These are phyloP conservation scores for Plasmodium cynomolgi DNA, from an alignment of 169 alveolate species.

Conservation along the genomic window DNA sequence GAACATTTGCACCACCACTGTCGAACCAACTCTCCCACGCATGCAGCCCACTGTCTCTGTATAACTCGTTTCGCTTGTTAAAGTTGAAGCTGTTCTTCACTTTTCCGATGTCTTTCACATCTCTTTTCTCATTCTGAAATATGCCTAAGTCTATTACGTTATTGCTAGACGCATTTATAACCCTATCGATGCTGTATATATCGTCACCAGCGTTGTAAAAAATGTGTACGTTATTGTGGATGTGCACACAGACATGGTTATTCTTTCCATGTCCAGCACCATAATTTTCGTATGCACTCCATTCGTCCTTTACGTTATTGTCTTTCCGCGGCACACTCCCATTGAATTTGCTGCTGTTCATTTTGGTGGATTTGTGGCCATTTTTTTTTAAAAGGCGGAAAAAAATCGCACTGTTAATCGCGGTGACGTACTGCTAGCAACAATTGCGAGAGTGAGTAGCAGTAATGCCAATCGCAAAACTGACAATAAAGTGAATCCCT, in stretches of 20 bases:
- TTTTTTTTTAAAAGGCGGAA: conserved; percentile 12
- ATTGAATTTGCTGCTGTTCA: conserved; percentile 38
- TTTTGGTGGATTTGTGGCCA: conserved; percentile 19
- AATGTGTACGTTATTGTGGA: conserved; percentile 36
- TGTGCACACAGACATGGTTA: conserved; percentile 9
- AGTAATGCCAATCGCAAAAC: neutral
- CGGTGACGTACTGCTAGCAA: neutral
- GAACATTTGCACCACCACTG: neutral
- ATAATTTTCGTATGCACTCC: neutral
- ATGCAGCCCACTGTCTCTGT: neutral
- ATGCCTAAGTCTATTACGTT: neutral
- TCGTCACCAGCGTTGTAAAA: neutral
- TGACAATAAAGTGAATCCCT: neutral
- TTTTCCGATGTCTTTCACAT: neutral
- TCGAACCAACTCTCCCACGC: neutral
- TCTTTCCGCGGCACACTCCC: neutral
- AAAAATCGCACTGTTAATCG: neutral
- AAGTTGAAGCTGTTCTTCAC: neutral
- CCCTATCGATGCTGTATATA: conserved; percentile 6
- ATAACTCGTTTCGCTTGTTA: neutral
- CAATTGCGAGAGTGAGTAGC: neutral
- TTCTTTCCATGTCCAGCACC: conserved; percentile 12
- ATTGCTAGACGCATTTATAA: conserved; percentile 5
- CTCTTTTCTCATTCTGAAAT: neutral
- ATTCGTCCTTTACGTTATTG: conserved; percentile 16